Evolutionary conservation across 2,329 filamentous ascomycete species (phyloP).

Genomic region (Dactylellina leptospora): DNA sequence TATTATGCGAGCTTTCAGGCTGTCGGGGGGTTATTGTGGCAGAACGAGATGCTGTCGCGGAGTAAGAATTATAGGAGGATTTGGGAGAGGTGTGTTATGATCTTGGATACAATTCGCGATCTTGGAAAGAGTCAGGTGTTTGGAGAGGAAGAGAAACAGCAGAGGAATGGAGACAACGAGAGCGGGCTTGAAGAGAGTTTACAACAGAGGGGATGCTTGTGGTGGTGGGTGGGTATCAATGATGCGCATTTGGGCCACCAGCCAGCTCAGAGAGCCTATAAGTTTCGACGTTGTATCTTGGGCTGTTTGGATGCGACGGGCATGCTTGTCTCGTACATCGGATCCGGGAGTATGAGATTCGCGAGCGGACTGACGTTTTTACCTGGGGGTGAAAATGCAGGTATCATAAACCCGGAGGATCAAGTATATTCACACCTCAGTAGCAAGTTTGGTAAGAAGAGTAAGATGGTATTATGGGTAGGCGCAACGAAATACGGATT

Average conservation of each 20-base stretch:
- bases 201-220: background rate
- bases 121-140: background rate
- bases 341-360: constrained; percentile 33
- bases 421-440: constrained; percentile 15
- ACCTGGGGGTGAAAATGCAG: constrained; percentile 13
- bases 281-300: background rate
- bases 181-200: background rate
- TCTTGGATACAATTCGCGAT: constrained; percentile 25
- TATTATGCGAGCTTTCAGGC: constrained; percentile 15
- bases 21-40: background rate
- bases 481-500: constrained; percentile 1
- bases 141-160: background rate
- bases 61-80: constrained; percentile 16
- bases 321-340: constrained; percentile 29
- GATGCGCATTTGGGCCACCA: background rate
- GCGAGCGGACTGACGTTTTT: constrained; percentile 34
- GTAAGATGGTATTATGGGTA: background rate
- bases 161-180: background rate
- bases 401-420: constrained; percentile 24
- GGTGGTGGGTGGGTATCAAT: background rate
- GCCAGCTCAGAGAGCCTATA: too few species aligned
- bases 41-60: background rate
- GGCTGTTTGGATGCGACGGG: constrained; percentile 1
- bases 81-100: constrained; percentile 12
- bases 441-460: background rate